Conservation (phyloP, 768 basidiomycete species). For the Scleroderma bovista region DNA sequence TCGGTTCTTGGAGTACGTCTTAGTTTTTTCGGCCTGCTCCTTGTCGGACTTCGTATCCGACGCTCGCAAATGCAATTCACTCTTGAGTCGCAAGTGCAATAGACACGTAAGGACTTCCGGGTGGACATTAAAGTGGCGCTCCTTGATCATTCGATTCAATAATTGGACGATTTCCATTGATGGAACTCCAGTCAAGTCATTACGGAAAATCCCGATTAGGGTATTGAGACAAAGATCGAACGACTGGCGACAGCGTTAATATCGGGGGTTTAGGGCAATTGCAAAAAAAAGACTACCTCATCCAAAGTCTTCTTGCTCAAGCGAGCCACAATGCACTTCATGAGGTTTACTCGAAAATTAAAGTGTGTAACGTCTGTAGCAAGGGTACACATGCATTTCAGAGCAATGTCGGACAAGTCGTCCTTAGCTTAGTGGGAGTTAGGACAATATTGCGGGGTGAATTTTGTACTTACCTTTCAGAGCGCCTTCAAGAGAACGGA, state of each 20-base stretch:
- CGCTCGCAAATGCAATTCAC: slow-evolving; percentile 76
- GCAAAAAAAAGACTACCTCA: slow-evolving; percentile 46
- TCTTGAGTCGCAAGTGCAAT: slow-evolving; percentile 78
- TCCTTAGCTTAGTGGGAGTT: slow-evolving; percentile 45
- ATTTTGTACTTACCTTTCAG: slow-evolving; percentile 54
- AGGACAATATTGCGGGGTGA: slow-evolving; percentile 11
- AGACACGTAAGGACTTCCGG: slow-evolving; percentile 85
- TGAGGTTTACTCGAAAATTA: slow-evolving; percentile 92
- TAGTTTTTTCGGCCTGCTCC: slow-evolving; percentile 30
- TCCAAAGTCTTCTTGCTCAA: slow-evolving; percentile 89
- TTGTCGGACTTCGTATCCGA: slow-evolving; percentile 66
- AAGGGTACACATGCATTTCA: slow-evolving; percentile 86
- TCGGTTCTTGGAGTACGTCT: slow-evolving; percentile 40
- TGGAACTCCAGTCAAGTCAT: slow-evolving; percentile 72
- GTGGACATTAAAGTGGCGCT: slow-evolving; percentile 83
- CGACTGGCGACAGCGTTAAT: slow-evolving; percentile 41
- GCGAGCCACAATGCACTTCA: slow-evolving; percentile 77
- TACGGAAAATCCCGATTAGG: slow-evolving; percentile 75
- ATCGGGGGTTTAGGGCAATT: slow-evolving; percentile 4
- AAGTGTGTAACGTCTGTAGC: slow-evolving; percentile 85
- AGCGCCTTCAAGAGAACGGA: slow-evolving; percentile 80
- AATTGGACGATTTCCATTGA: slow-evolving; percentile 89
- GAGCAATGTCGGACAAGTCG: slow-evolving; percentile 59
- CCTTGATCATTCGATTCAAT: slow-evolving; percentile 94
- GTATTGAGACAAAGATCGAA: slow-evolving; percentile 83